Evolutionary conservation across 441 rosid species (phyloP).

Genomic region (Pelargonium fulgidum): DNA sequence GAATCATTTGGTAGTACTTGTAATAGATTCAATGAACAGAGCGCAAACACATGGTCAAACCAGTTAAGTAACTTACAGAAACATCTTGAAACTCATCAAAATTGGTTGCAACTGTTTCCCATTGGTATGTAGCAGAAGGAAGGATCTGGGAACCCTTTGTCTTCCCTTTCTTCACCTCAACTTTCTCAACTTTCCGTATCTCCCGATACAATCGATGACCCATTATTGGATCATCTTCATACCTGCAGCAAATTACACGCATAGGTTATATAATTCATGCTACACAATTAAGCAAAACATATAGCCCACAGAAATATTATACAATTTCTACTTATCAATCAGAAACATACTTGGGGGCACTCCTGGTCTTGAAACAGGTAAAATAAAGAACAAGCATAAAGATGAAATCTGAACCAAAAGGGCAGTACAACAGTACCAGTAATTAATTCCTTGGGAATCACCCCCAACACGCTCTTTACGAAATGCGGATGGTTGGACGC

Average conservation of each 20-base stretch:
- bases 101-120: constrained; percentile 98
- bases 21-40: not conserved
- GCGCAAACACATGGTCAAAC: constrained; percentile 13
- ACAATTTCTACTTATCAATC: not conserved
- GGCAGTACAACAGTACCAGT: constrained; percentile 51
- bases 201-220: constrained; percentile 95
- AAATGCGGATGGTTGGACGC: constrained; percentile 69
- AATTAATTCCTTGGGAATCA: constrained; percentile 86
- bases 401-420: constrained; percentile 8
- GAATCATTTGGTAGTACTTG: not conserved
- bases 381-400: constrained; percentile 4
- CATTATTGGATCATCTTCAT: constrained; percentile 83
- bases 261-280: constrained; percentile 13
- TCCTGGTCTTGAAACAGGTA: not conserved
- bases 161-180: constrained; percentile 67
- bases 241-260: constrained; percentile 52
- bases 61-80: constrained; percentile 61
- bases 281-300: constrained; percentile 16
- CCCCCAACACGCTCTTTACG: constrained; percentile 96
- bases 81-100: constrained; percentile 94
- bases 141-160: constrained; percentile 75
- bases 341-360: not conserved
- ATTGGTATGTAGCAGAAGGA: constrained; percentile 59
- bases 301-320: not conserved
- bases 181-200: constrained; percentile 45